Evolutionary conservation across 139 green algal species (phyloP).

Genomic region (Mychonastes homosphaera): DNA sequence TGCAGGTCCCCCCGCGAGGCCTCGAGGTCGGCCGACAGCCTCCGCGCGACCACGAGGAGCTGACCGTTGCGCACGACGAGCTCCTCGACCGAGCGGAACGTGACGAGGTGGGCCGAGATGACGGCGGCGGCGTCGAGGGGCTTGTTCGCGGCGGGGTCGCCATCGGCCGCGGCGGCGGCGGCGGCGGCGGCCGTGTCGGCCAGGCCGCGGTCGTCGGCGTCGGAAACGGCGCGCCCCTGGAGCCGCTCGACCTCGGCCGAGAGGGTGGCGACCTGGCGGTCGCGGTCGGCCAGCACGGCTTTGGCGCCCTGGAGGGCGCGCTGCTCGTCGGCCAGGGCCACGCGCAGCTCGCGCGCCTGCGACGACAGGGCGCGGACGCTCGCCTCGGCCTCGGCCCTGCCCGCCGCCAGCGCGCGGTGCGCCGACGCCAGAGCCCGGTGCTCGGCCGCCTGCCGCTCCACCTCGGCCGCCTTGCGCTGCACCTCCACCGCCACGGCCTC

Average conservation of each 20-base stretch:
- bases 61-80: neutral
- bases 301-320: too few species aligned
- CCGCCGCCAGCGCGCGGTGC: slow-evolving; percentile 6
- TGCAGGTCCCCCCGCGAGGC: neutral
- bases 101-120: neutral
- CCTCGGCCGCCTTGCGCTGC: slow-evolving; percentile 4
- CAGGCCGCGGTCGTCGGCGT: neutral
- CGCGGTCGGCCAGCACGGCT: slow-evolving; percentile 14
- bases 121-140: neutral
- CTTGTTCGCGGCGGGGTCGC: too few species aligned
- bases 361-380: neutral
- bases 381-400: slow-evolving; percentile 2
- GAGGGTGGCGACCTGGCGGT: slow-evolving; percentile 17
- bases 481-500: slow-evolving; percentile 4
- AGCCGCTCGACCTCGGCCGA: slow-evolving; percentile 22
- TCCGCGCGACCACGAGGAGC: neutral
- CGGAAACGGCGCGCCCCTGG: slow-evolving; percentile 14
- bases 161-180: neutral
- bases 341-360: neutral
- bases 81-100: neutral
- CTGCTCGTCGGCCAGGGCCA: too few species aligned
- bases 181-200: neutral
- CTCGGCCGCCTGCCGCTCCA: slow-evolving; percentile 6
- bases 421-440: neutral
- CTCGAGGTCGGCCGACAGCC: neutral